Evolutionary conservation across 225 moss, liverwort and hornwort species (phyloP).

Genomic region (Antitrichia curtipendula): DNA sequence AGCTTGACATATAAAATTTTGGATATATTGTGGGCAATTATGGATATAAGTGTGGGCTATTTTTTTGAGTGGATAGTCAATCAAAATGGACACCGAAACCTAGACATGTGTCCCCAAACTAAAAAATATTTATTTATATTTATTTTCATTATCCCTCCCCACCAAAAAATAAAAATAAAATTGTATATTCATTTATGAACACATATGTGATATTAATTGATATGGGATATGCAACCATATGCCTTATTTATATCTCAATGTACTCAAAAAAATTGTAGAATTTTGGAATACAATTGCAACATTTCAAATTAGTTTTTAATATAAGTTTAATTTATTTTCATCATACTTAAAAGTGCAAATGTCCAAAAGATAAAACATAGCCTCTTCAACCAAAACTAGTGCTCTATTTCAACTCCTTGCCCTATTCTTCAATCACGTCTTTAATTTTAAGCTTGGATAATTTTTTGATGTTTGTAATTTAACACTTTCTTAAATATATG

Average conservation of each 20-base stretch:
- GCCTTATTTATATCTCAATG: too few species aligned
- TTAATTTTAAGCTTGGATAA: too few species aligned
- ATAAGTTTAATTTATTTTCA: too few species aligned
- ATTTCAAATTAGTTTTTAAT: background rate
- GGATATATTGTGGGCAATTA: background rate
- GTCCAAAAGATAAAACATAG: background rate
- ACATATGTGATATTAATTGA: background rate
- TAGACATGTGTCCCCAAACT: too few species aligned
- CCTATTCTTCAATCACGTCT: too few species aligned
- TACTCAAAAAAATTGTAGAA: background rate
- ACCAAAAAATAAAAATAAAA: background rate
- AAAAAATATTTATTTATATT: background rate
- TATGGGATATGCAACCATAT: background rate
- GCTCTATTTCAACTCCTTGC: fast-evolving
- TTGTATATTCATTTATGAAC: background rate
- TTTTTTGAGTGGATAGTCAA: background rate
- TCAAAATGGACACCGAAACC: background rate
- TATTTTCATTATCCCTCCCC: fast-evolving
- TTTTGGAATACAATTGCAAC: background rate
- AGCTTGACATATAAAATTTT: background rate
- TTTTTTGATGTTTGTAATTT: background rate
- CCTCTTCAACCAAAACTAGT: background rate
- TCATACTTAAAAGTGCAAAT: background rate
- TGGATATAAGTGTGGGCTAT: background rate
- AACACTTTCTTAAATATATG: background rate